Evolutionary conservation across 768 basidiomycete genomes (phyloP).

Genomic region (Hypholoma fasciculare): DNA sequence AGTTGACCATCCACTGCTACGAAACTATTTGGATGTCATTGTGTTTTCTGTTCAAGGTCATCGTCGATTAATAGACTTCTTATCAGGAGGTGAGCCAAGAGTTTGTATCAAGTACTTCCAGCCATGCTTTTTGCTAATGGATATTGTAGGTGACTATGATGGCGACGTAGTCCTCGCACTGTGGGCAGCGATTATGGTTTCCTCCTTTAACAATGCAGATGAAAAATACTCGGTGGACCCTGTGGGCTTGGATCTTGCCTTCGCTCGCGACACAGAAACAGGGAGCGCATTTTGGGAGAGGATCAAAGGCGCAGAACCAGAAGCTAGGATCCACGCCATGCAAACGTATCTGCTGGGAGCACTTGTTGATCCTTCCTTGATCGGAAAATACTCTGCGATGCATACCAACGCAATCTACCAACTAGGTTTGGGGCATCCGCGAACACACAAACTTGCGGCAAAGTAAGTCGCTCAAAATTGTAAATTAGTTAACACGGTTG

Average conservation of each 20-base stretch:
- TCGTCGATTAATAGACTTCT: conserved; percentile 58
- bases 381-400: conserved; percentile 54
- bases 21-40: conserved; percentile 55
- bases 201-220: conserved; percentile 51
- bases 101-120: background rate
- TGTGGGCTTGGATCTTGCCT: conserved; percentile 33
- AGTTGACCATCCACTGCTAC: conserved; percentile 48
- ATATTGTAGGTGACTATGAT: conserved; percentile 62
- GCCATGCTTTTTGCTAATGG: background rate
- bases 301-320: conserved; percentile 12
- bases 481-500: no score
- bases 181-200: conserved; percentile 58
- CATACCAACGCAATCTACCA: conserved; percentile 57
- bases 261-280: conserved; percentile 42
- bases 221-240: conserved; percentile 50
- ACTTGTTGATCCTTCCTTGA: conserved; percentile 40
- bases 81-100: conserved; percentile 56
- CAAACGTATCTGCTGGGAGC: conserved; percentile 55
- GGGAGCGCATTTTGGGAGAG: conserved; percentile 43
- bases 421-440: conserved; percentile 46
- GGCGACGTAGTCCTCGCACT: conserved; percentile 61
- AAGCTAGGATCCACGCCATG: conserved; percentile 29
- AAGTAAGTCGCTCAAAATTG: conserved; percentile 27
- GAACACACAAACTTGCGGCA: conserved; percentile 54
- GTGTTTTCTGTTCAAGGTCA: conserved; percentile 49